A percentile compares a stretch with the other conserved stretches of the same genome.
phyloP scores from a whole-genome alignment of 805 yeast genomes.

The Dipodascus albidus region DNA sequence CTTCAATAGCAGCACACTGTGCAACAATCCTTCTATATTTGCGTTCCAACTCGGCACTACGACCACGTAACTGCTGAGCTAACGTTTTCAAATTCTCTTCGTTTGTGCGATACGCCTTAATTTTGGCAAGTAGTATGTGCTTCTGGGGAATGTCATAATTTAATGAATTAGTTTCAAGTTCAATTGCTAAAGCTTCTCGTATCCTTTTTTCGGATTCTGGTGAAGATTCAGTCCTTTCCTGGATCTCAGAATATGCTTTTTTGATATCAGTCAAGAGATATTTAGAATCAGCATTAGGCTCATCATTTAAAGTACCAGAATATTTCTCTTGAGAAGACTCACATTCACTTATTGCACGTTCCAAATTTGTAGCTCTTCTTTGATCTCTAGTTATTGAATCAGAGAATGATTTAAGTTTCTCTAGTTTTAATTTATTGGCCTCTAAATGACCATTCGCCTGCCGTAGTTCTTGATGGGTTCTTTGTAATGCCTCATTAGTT shows the following conservation, averaged over 20 bases:
- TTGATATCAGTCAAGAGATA: neutral
- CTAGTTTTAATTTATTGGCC: slow-evolving; percentile 37
- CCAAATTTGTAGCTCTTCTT: slow-evolving; percentile 45
- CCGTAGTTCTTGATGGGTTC: slow-evolving; percentile 43
- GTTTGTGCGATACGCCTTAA: slow-evolving; percentile 68
- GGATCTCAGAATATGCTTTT: neutral
- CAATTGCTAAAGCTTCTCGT: neutral
- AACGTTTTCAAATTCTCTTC: slow-evolving; percentile 44
- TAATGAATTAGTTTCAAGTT: neutral
- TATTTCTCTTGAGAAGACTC: neutral
- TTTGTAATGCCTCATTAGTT: slow-evolving; percentile 34
- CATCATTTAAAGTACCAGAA: neutral
- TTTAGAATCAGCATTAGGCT: neutral
- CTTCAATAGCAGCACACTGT: slow-evolving; percentile 79
- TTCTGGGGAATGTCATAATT: slow-evolving; percentile 32
- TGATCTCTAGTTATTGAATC: slow-evolving; percentile 36
- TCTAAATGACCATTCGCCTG: slow-evolving; percentile 44
- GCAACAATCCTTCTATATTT: slow-evolving; percentile 86
- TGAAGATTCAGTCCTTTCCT: neutral
- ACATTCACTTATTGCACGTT: slow-evolving; percentile 44
- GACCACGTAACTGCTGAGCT: slow-evolving; percentile 39
- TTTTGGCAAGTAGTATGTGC: slow-evolving; percentile 57
- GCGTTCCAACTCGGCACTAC: slow-evolving; percentile 47
- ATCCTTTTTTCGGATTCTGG: neutral
- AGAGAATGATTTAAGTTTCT: slow-evolving; percentile 34